Evolutionary conservation across 2,329 filamentous ascomycete genomes (phyloP), one percentile per base, ranked within the genome.

Genomic region (Cladosporium velox): DNA sequence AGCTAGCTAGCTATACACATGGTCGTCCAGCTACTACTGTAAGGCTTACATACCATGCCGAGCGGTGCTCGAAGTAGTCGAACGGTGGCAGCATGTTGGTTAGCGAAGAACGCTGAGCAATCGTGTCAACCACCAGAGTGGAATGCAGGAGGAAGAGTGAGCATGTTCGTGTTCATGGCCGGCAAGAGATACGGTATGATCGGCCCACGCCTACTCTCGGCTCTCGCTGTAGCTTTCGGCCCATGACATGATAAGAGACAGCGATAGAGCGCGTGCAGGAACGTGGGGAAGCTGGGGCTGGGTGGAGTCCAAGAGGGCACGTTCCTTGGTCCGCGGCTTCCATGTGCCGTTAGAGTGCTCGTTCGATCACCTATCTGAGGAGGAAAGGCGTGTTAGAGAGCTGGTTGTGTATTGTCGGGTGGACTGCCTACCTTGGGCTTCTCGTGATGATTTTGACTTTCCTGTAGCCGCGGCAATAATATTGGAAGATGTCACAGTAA

Each of bases 41-140:
- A 18, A 41, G 15, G 5, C 15, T 15, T 24, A 47, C 85, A 76
- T 81, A 92, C 91, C 90, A 91, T 77, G 90, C 88, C 67, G 85
- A 85, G 71, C 84, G 85, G 77, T 93, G 90, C 73, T 90, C 86
- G 71, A 92, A 83, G 74, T 92, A 92, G 69, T 88, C 86, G 65
- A 87, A 83, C 3, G 86, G 83, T 32, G 75, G 72, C 26, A 77
- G 62, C 74, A 77, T 76, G 18, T 62, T 70, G 68, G 12, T 7
- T 24, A 8, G n/a, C 41, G 41, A 1, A 5, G 41, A 47, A 47
- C n/a, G 41, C 41, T 47, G 8, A 47, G 2, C 10, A 3, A 24
- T 47, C 0, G n/a, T 47, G 28, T 34, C 52, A 21, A 12, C 10
- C 18, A 7, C 26, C 30, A 32, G 52, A 32, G 52, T 12, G 21